phyloP scores from a whole-genome alignment of 805 yeast species.

The Metschnikowia borealis region DNA sequence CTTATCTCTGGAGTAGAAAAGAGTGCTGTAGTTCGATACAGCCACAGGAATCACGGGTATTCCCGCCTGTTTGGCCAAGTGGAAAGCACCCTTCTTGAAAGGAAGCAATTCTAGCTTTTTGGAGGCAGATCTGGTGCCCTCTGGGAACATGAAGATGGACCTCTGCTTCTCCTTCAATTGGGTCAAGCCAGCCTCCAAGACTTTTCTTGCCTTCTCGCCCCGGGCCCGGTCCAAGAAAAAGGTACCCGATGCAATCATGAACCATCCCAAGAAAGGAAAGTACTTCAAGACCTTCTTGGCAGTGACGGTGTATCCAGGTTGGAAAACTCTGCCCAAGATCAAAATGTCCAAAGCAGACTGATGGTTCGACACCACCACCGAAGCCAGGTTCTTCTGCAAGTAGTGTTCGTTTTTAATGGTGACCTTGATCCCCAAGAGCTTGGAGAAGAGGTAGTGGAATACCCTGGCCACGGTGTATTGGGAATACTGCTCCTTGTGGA shows the following conservation, averaged over 20 bases:
- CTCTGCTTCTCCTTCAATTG: conserved; percentile 60
- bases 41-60: conserved; percentile 88
- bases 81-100: conserved; percentile 97
- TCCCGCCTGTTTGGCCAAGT: conserved; percentile 87
- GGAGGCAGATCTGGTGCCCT: conserved; percentile 89
- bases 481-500: conserved; percentile 74
- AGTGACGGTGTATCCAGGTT: conserved; percentile 85
- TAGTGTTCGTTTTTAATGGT: conserved; percentile 49
- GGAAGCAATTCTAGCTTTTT: conserved; percentile 68
- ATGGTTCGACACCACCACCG: conserved; percentile 80
- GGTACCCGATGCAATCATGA: conserved; percentile 87
- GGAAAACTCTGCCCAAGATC: conserved; percentile 78
- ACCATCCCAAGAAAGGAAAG: conserved; percentile 94
- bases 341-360: conserved; percentile 86
- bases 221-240: conserved; percentile 83
- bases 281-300: conserved; percentile 82
- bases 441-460: conserved; percentile 60
- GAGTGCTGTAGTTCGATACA: conserved; percentile 76
- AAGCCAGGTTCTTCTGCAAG: conserved; percentile 50
- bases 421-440: conserved; percentile 64
- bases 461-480: conserved; percentile 90
- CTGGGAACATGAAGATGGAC: conserved; percentile 89
- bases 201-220: conserved; percentile 68
- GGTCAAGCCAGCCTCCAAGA: conserved; percentile 66
- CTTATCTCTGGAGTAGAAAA: conserved; percentile 57